Evolutionary conservation across 179 eudicot genomes (phyloP), one percentile per base, ranked within the genome.

Genomic region (Spergularia azorica): DNA sequence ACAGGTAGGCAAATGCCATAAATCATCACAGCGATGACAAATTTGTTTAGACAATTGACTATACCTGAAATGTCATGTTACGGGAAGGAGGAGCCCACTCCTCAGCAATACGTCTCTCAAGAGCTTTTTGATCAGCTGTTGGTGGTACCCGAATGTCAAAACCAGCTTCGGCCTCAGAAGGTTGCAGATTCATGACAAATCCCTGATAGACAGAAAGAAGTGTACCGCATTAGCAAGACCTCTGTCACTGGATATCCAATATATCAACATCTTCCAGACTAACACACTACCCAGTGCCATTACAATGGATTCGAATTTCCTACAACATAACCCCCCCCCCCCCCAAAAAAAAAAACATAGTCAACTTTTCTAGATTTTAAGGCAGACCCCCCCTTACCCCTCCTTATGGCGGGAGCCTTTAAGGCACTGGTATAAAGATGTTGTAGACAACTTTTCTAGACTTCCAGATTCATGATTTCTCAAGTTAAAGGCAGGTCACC

Each of bases 51-150:
- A 74, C 56, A 69, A 16, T 8, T 20, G 75, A 57, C 16, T 63
- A 67, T 79, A 93, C 98, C 98, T 90, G 93, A 82, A 83, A 95
- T 64, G 95, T 91, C 97, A 95, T 93, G 84, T 93, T 91, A 9
- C 97, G 91, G 8, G 95, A 81, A 83, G 84, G 84, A 69, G 98
- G 97, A 17, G 98, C 98, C 98, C 98, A 95, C 80, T 95, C 98
- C 67, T 92, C 97, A 57, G 88, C 84, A 50, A 95, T 88, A 75
- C 97, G 87, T 60, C 80, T 88, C 79, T 85, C 89, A 74, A 95
- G 72, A 48, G 95, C 83, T 70, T 65, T 89, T 79, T 82, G 84
- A 82, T 93, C 92, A 72, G 90, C 91, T 55, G 90, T 91, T 70
- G 97, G 97, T 60, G 98, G 98, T 58, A 93, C 89, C 76, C 98